A percentile compares a stretch with the other conserved stretches of the same genome.
phyloP scores from a whole-genome alignment of 768 basidiomycete species.

The Termitomyces sp. region DNA sequence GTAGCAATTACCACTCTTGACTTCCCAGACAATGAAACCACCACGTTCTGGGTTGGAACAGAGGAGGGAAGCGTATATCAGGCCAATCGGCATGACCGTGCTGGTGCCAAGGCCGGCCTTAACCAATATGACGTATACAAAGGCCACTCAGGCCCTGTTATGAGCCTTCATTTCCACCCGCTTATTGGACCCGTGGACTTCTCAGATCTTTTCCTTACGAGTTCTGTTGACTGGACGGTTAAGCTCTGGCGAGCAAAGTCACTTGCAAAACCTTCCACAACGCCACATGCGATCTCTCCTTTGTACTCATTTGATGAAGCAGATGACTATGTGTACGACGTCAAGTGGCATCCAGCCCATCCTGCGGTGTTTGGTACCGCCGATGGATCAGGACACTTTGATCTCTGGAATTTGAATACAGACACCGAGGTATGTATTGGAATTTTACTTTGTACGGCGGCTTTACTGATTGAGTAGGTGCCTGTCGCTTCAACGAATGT shows the following conservation, averaged over 20 bases:
- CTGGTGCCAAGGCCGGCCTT: constrained; percentile 93
- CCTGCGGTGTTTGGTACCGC: constrained; percentile 92
- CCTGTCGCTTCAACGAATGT: constrained; percentile 85
- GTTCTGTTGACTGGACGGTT: constrained; percentile 97
- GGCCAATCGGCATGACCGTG: constrained; percentile 94
- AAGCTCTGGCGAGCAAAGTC: constrained; percentile 91
- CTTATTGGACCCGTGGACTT: constrained; percentile 89
- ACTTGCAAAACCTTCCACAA: constrained; percentile 66
- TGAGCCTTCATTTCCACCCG: constrained; percentile 94
- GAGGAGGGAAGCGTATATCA: constrained; percentile 98
- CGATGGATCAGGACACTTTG: constrained; percentile 93
- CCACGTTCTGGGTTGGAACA: constrained; percentile 96
- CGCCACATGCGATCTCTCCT: constrained; percentile 56
- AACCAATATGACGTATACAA: constrained; percentile 92
- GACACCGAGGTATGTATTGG: constrained; percentile 88
- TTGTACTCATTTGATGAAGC: constrained; percentile 96
- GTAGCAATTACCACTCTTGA: constrained; percentile 92
- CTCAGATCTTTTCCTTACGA: constrained; percentile 89
- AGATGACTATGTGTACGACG: constrained; percentile 98
- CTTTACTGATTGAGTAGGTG: constrained; percentile 47
- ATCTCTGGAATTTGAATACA: constrained; percentile 95
- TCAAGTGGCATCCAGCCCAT: constrained; percentile 95
- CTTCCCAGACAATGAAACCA: constrained; percentile 94
- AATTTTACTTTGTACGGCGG: neutral
- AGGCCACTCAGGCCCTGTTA: constrained; percentile 90